Evolutionary conservation across 1,284 basidiomycete species (phyloP).

Genomic region (Tilletia horrida): DNA sequence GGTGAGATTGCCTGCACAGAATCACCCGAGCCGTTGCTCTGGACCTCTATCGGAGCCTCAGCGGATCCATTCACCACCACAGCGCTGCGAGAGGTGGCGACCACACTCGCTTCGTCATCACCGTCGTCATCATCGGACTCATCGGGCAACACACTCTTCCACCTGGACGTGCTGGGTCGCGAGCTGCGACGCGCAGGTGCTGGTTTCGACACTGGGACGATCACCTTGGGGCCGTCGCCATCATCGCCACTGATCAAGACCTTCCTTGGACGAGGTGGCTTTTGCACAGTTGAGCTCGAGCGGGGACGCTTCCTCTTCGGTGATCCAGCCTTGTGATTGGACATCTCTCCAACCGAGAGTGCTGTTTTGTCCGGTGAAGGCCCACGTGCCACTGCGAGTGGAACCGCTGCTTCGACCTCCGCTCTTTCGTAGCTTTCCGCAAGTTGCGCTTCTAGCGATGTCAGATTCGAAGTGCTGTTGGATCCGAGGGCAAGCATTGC

Average conservation of each 20-base stretch:
- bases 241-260: background rate
- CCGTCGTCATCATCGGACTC: background rate
- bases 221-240: background rate
- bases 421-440: constrained; percentile 15
- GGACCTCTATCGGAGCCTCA: too few species aligned
- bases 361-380: background rate
- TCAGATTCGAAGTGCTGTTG: background rate
- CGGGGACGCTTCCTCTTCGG: background rate
- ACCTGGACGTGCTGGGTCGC: background rate
- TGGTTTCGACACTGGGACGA: background rate
- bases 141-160: background rate
- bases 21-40: too few species aligned
- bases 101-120: background rate
- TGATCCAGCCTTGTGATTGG: too few species aligned
- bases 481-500: background rate
- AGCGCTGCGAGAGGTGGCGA: background rate
- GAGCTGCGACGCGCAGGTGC: background rate
- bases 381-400: background rate
- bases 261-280: too few species aligned
- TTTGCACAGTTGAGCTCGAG: too few species aligned
- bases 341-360: background rate
- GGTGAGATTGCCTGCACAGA: too few species aligned
- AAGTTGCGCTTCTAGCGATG: constrained; percentile 1
- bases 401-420: constrained; percentile 9
- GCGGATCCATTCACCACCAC: too few species aligned